Base-by-base conservation (phyloP, 208 protist species). In the Leptomonas pyrrhocoris region DNA sequence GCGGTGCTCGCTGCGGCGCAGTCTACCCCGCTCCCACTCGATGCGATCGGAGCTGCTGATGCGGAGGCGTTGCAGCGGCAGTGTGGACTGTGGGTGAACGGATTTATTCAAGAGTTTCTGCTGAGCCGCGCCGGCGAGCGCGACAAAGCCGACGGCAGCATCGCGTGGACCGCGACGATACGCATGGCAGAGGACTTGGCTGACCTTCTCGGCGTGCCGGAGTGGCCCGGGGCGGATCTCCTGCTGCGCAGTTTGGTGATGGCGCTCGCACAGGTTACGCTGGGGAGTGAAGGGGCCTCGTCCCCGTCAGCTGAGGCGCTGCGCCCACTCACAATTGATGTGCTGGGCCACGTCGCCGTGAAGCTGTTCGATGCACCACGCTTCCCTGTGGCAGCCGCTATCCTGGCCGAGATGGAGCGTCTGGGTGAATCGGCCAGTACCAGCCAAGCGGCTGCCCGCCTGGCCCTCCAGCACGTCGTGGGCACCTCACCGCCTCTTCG, bases 201-300 rank as follows among this genome's bases (percentile, higher is more conserved):
- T n/a, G 71, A 85, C 30, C 79, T 94, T 25, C 50, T 96, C 2
- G 81, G 86, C 16, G 46, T 84, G 27, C 88, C 88, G 5, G 84
- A 92, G 58, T 96, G 84, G 79, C 88, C 89, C 8, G 86, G 53
- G 2, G 92, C 89, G 5, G 89, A 96, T 63, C 27, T 83, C 18
- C 71, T 96, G 40, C 74, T 94, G 56, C 92, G 83, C 42, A 63
- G 53, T 7, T 57, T 83, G 2, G 75, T 96, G 23, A 57, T 83
- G 19, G 50, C 58, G 13, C 64, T 94, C 36, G 61, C 74, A 8
- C 80, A 88, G 23, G 53, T 62, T 19, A 78, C 73, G 23, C 76
- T 84, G 25, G 62, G 55, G 18, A 38, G 70, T 15, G 57, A 58
- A 27, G 56, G 60, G 30, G 48, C 48, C n/a, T 40, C 49, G 9